Conservation (phyloP, 345 rosid genomes). For the Salix purpurea region DNA sequence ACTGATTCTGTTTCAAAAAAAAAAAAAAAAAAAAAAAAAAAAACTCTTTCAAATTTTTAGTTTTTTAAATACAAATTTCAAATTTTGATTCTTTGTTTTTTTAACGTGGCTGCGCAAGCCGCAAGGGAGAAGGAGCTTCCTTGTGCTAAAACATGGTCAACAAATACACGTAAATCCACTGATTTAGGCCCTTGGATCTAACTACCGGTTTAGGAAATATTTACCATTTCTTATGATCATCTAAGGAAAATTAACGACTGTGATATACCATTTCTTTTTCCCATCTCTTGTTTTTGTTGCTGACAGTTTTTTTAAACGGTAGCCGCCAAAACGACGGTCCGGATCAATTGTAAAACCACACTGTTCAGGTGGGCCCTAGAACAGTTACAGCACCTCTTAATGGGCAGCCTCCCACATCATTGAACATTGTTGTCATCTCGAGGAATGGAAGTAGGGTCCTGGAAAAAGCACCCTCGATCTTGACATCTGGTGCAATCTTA, state of each 20-base stretch:
- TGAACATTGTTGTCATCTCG: constrained; percentile 32
- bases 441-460: background rate
- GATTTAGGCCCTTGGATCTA: background rate
- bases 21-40: no score
- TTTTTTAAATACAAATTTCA: no score
- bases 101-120: no score
- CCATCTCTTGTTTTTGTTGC: background rate
- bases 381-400: constrained; percentile 19
- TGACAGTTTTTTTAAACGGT: constrained; percentile 8
- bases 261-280: background rate
- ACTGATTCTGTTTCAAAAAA: no score
- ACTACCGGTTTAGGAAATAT: background rate
- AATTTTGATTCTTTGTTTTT: no score
- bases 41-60: no score
- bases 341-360: constrained; percentile 18
- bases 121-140: background rate
- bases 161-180: background rate
- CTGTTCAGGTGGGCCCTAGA: constrained; percentile 13
- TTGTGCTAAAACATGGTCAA: background rate
- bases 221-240: background rate
- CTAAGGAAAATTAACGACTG: no score
- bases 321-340: constrained; percentile 31
- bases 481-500: background rate
- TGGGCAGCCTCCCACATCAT: constrained; percentile 32
- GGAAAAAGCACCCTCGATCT: background rate